Conservation (phyloP, 2,329 filamentous ascomycete species). For the Ciborinia camelliae region DNA sequence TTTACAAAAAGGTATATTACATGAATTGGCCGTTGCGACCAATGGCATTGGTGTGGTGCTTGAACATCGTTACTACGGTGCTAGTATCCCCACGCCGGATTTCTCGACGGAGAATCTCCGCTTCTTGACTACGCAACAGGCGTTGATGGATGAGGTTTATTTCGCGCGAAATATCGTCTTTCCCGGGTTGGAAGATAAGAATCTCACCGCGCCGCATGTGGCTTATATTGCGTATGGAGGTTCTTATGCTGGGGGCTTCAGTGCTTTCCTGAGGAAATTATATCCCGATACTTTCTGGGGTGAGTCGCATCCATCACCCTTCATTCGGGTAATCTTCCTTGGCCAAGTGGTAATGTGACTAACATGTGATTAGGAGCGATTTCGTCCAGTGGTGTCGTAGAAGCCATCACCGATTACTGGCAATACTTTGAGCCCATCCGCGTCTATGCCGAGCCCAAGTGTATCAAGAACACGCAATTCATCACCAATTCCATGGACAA, state of each 20-base stretch:
- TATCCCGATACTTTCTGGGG: constrained; percentile 80
- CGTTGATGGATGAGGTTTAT: constrained; percentile 75
- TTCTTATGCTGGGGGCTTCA: constrained; percentile 78
- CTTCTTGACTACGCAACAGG: constrained; percentile 80
- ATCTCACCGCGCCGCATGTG: constrained; percentile 62
- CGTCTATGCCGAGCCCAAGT: constrained; percentile 55
- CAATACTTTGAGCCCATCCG: constrained; percentile 59
- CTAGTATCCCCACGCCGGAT: constrained; percentile 65
- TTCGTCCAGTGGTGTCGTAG: constrained; percentile 74
- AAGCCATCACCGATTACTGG: constrained; percentile 75
- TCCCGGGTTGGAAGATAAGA: constrained; percentile 61
- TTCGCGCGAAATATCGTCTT: constrained; percentile 74
- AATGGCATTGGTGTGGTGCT: constrained; percentile 75
- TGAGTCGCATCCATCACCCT: neutral
- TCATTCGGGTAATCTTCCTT: constrained; percentile 17
- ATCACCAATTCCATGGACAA: constrained; percentile 57
- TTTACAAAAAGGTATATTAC: constrained; percentile 73
- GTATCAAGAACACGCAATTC: constrained; percentile 62
- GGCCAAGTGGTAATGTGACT: neutral
- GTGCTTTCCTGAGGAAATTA: constrained; percentile 68
- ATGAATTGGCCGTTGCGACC: constrained; percentile 66
- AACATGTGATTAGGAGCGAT: constrained; percentile 51
- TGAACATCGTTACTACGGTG: constrained; percentile 85
- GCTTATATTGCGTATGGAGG: constrained; percentile 81
- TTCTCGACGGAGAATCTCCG: constrained; percentile 68